Percentiles rank a stretch among this genome's conserved stretches.
Conservation (phyloP, 805 yeast species). For the Hagleromyces aurorensis region DNA sequence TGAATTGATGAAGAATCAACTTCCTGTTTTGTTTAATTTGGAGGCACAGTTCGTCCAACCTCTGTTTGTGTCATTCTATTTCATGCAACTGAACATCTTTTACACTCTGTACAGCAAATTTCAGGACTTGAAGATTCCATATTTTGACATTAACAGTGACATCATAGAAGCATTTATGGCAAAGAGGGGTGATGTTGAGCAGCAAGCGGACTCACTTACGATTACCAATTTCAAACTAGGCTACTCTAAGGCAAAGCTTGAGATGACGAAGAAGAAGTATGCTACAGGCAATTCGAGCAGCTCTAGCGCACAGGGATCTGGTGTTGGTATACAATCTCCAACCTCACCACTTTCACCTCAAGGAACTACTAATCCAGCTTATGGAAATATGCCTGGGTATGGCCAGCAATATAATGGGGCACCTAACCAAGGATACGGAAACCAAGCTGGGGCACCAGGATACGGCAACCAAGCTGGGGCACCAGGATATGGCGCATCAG, state of each 20-base stretch:
- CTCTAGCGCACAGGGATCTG: conserved; percentile 17
- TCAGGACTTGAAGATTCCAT: conserved; percentile 96
- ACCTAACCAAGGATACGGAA: conserved; percentile 4
- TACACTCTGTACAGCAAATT: conserved; percentile 84
- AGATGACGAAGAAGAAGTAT: conserved; percentile 70
- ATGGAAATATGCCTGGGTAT: conserved; percentile 20
- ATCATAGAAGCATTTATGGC: conserved; percentile 68
- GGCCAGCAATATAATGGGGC: conserved; percentile 21
- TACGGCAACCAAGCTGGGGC: conserved; percentile 2
- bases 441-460: conserved; percentile 2
- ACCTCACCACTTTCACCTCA: conserved; percentile 16
- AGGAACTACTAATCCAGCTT: conserved; percentile 29
- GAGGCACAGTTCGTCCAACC: conserved; percentile 93
- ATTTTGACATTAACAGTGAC: conserved; percentile 80
- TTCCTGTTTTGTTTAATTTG: conserved; percentile 78
- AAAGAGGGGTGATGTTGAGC: conserved; percentile 89
- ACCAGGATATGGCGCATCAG: conserved; percentile 2
- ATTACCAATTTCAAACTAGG: conserved; percentile 86
- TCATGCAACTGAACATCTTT: conserved; percentile 95
- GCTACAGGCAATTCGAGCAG: conserved; percentile 34
- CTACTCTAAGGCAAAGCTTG: conserved; percentile 77
- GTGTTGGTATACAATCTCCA: conserved; percentile 20
- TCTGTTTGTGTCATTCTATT: conserved; percentile 86
- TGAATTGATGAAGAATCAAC: conserved; percentile 84
- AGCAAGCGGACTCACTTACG: conserved; percentile 81